Base-by-base conservation (phyloP, 805 yeast species). In the Hermanozyma aechmeae region DNA sequence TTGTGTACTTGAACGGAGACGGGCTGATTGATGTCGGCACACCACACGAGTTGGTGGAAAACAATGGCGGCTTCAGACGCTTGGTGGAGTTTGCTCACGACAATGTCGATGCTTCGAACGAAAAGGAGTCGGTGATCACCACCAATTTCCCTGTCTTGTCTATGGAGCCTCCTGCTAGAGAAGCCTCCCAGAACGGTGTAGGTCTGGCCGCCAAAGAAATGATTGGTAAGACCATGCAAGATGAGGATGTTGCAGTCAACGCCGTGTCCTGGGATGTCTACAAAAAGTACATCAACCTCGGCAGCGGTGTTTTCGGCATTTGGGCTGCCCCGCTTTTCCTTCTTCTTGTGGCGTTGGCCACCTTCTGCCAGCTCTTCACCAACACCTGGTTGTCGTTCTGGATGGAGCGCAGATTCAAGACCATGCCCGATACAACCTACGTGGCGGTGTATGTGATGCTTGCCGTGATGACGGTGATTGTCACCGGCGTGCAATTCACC, bases 41-140 rank as follows among this genome's bases (percentile, higher is more conserved):
- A 1, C 38, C 50, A 14, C 35, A 44, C 4, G 58, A 60, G 30
- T 52, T 62, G 32, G 36, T 35, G 13, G 27, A 24, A 5, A 45
- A 56, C 32, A 76, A 70, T 38, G 28, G 42, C 3, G 65, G 61
- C 6, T 77, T 82, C 44, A 54, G 53, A 13, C 60, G 65, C 10
- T 58, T 79, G 41, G 61, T 77, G 56, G 65, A 69, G 24, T 72
- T 54, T 40, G 56, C 65, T 33, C 33, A 40, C 19, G 54, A 49
- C n/a, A n/a, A n/a, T n/a, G n/a, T n/a, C n/a, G n/a, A n/a, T 10
- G 29, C 32, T 12, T 33, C 33, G 11, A 34, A 50, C 51, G 29
- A 27, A 12, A 39, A 61, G 31, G 51, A 58, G 13, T 6, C 6
- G 6, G 20, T 17, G 20, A 10, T 7, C n/a, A n/a, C n/a, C n/a